Conservation (phyloP, 768 basidiomycete genomes). For the Pleurotus djamor region DNA sequence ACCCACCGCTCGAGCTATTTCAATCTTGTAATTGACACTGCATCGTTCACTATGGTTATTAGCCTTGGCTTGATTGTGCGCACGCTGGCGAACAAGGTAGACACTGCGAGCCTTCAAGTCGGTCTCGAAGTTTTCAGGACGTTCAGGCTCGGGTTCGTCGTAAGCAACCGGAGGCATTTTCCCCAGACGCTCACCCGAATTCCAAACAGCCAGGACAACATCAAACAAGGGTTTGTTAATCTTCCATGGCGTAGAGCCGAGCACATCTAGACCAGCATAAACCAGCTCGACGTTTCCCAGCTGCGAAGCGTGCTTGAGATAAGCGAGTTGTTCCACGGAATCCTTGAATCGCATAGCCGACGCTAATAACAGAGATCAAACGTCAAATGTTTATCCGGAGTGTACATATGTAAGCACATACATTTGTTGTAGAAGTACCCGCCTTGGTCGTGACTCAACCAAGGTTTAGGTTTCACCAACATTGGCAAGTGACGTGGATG, state of each 20-base stretch:
- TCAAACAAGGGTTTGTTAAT: slow-evolving; percentile 82
- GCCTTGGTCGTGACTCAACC: slow-evolving; percentile 75
- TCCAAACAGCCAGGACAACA: slow-evolving; percentile 75
- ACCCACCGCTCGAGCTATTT: slow-evolving; percentile 88
- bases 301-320: slow-evolving; percentile 72
- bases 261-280: slow-evolving; percentile 85
- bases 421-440: slow-evolving; percentile 82
- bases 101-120: slow-evolving; percentile 54
- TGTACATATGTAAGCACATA: slow-evolving; percentile 28
- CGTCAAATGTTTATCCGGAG: slow-evolving; percentile 5
- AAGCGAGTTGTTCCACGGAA: slow-evolving; percentile 75
- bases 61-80: slow-evolving; percentile 56
- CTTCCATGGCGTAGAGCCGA: slow-evolving; percentile 88
- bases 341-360: slow-evolving; percentile 93
- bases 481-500: slow-evolving; percentile 96
- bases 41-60: slow-evolving; percentile 92
- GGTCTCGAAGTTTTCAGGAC: slow-evolving; percentile 37
- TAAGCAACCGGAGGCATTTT: slow-evolving; percentile 80
- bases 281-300: slow-evolving; percentile 80
- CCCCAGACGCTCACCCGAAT: slow-evolving; percentile 75
- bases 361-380: slow-evolving; percentile 30
- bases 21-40: slow-evolving; percentile 93
- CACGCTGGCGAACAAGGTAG: slow-evolving; percentile 55
- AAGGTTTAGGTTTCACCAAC: slow-evolving; percentile 89
- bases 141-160: slow-evolving; percentile 63